Conservation (phyloP, 2,329 filamentous ascomycete species). For the Thelonectria discophora region DNA sequence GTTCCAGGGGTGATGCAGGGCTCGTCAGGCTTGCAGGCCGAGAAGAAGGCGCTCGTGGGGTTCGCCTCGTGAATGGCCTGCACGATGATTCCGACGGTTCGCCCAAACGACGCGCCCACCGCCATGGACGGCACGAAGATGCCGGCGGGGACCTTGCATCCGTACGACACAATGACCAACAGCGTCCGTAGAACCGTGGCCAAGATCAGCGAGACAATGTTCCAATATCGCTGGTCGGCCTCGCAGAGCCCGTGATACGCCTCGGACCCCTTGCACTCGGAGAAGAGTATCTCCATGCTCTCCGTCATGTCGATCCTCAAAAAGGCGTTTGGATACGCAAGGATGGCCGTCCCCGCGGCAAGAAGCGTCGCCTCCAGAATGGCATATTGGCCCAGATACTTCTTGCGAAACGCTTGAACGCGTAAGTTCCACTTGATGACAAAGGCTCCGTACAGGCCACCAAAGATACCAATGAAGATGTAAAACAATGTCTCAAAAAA, state of each 20-base stretch:
- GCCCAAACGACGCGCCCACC: constrained; percentile 91
- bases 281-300: constrained; percentile 97
- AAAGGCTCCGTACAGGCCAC: constrained; percentile 93
- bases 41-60: constrained; percentile 84
- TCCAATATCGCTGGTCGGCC: constrained; percentile 75
- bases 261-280: constrained; percentile 88
- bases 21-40: constrained; percentile 87
- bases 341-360: constrained; percentile 82
- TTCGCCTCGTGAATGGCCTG: constrained; percentile 87
- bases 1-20: constrained; percentile 98
- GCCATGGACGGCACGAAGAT: constrained; percentile 99
- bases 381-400: constrained; percentile 84
- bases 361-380: constrained; percentile 87
- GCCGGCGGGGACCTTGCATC: constrained; percentile 95
- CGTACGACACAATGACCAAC: constrained; percentile 94
- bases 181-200: constrained; percentile 84
- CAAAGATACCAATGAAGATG: constrained; percentile 88
- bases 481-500: constrained; percentile 97
- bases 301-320: constrained; percentile 98
- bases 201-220: constrained; percentile 78
- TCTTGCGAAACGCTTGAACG: constrained; percentile 91
- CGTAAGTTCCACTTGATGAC: constrained; percentile 98
- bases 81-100: constrained; percentile 93
- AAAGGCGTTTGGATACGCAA: constrained; percentile 98
- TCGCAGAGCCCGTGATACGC: constrained; percentile 93